Evolutionary conservation across 2,329 filamentous ascomycete genomes (phyloP).

Genomic region (Cordyceps tenuipes): DNA sequence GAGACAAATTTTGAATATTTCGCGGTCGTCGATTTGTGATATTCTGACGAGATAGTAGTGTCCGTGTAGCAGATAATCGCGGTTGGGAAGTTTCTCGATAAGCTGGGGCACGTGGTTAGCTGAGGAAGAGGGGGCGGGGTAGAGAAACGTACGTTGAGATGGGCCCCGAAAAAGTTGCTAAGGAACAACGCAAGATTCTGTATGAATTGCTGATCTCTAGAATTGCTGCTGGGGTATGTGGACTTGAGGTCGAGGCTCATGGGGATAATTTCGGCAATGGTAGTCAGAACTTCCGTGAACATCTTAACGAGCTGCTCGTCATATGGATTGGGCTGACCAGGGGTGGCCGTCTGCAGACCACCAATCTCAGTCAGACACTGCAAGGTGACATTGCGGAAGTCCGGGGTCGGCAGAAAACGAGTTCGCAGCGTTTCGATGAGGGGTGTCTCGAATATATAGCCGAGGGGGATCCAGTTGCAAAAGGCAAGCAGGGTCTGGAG

Average conservation of each 20-base stretch:
- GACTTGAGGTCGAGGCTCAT: slow-evolving; percentile 81
- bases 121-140: not conserved
- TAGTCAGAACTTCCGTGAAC: slow-evolving; percentile 94
- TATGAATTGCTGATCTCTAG: slow-evolving; percentile 92
- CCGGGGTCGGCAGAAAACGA: slow-evolving; percentile 83
- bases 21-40: slow-evolving; percentile 95
- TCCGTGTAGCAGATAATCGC: slow-evolving; percentile 87
- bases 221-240: slow-evolving; percentile 86
- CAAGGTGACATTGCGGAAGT: slow-evolving; percentile 93
- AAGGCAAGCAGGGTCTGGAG: slow-evolving; percentile 92
- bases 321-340: slow-evolving; percentile 61
- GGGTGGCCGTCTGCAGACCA: slow-evolving; percentile 74
- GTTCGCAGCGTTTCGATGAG: slow-evolving; percentile 91
- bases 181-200: slow-evolving; percentile 94
- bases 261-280: slow-evolving; percentile 88
- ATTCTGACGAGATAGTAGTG: slow-evolving; percentile 98
- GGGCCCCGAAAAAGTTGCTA: slow-evolving; percentile 93
- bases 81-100: slow-evolving; percentile 91
- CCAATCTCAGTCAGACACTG: slow-evolving; percentile 98
- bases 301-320: slow-evolving; percentile 95
- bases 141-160: slow-evolving; percentile 58
- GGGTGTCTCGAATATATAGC: slow-evolving; percentile 96
- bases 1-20: slow-evolving; percentile 98
- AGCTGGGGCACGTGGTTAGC: slow-evolving; percentile 42
- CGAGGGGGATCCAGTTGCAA: slow-evolving; percentile 97